These are phyloP conservation scores for Puccinia novopanici DNA, from an alignment of 1,284 basidiomycete species.

Conservation along the genomic window DNA sequence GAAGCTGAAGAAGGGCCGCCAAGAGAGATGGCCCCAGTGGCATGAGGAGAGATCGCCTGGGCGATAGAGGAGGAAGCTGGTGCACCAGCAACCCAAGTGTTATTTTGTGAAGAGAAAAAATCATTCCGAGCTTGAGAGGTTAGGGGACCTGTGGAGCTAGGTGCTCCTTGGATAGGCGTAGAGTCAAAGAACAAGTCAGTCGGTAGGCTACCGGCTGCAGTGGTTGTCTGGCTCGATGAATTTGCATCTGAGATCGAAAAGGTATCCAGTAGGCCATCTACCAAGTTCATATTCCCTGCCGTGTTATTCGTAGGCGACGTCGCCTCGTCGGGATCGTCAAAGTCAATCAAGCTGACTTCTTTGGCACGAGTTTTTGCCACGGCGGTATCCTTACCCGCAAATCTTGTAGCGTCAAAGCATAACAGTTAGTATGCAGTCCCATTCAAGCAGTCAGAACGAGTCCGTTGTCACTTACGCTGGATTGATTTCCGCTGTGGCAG, in stretches of 20 bases:
- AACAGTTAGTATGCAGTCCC: neutral
- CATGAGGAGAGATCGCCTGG: slow-evolving; percentile 15
- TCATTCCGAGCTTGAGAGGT: slow-evolving; percentile 4
- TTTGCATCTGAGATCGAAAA: slow-evolving; percentile 13
- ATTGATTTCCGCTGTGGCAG: slow-evolving; percentile 66
- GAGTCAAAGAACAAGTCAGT: slow-evolving; percentile 31
- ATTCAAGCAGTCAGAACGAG: neutral
- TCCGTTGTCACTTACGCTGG: slow-evolving; percentile 57
- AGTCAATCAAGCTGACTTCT: slow-evolving; percentile 50
- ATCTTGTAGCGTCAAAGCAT: neutral
- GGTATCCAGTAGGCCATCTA: slow-evolving; percentile 37
- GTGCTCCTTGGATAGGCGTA: slow-evolving; percentile 17
- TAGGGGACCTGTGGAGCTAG: neutral
- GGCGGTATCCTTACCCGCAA: slow-evolving; percentile 48
- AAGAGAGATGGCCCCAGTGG: slow-evolving; percentile 26
- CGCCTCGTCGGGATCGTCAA: slow-evolving; percentile 40
- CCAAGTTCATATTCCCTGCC: neutral
- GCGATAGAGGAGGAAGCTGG: neutral
- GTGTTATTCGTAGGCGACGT: neutral
- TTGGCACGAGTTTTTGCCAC: slow-evolving; percentile 42
- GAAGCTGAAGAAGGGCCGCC: slow-evolving; percentile 6
- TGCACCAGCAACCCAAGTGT: slow-evolving; percentile 1
- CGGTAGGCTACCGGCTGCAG: neutral
- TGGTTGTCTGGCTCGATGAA: neutral
- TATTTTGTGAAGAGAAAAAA: slow-evolving; percentile 19